Percentiles rank a stretch among this genome's conserved stretches.
Evolutionary conservation across 2,329 filamentous ascomycete genomes (phyloP).

Genomic region (Pseudogymnoascus sp.): DNA sequence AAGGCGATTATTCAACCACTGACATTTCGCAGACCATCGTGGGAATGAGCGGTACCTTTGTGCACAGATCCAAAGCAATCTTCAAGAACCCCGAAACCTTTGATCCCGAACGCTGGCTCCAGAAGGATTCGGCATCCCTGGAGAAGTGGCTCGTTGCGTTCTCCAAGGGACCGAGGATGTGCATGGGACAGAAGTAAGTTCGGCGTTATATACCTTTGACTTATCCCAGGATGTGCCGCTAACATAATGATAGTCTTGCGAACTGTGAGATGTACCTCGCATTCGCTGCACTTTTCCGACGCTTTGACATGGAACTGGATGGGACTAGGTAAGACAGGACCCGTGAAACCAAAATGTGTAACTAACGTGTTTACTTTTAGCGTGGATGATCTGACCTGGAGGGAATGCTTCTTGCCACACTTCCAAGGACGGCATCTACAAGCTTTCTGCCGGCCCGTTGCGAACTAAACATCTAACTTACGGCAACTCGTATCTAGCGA

Average conservation of each 20-base stretch:
- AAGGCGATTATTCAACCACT: background rate
- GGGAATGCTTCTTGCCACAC: conserved; percentile 22
- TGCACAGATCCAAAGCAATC: conserved; percentile 20
- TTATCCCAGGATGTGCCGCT: background rate
- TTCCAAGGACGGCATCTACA: conserved; percentile 20
- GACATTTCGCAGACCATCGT: conserved; percentile 7
- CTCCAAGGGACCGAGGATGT: conserved; percentile 35
- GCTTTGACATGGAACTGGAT: conserved; percentile 26
- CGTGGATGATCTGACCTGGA: conserved; percentile 25
- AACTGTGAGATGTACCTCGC: conserved; percentile 28
- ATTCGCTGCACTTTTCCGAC: conserved; percentile 27
- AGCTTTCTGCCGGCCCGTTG: conserved; percentile 19
- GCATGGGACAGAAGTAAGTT: conserved; percentile 25
- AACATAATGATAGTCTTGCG: conserved; percentile 14
- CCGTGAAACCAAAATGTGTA: background rate
- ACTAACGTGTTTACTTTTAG: background rate
- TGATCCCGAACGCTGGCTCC: conserved; percentile 20
- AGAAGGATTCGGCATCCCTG: conserved; percentile 1
- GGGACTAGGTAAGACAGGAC: conserved; percentile 18
- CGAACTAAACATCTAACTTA: background rate
- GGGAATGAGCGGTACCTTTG: conserved; percentile 17
- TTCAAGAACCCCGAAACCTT: conserved; percentile 20
- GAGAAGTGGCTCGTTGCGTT: conserved; percentile 36
- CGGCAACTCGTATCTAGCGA: background rate
- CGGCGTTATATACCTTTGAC: background rate